Base-by-base conservation (phyloP, 768 basidiomycete genomes). In the Termitomyces sp. region DNA sequence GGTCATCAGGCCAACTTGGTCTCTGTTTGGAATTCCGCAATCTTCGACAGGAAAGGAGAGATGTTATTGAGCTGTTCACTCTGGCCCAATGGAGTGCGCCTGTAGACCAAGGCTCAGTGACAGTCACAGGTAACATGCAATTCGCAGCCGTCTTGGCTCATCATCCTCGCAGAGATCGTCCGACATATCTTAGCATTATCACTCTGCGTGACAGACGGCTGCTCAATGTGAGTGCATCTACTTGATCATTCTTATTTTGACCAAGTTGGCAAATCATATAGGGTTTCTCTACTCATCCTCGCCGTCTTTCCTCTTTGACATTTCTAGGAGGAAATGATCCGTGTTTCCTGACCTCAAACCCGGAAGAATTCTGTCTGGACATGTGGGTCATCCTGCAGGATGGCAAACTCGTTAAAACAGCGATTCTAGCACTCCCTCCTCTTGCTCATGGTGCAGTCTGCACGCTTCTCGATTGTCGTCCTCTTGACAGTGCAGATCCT, bases 401-500 rank as follows among this genome's bases (percentile, higher is more conserved):
- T 36, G 23, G 43, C 6, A 43, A 46, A 20, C 16, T 58, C 44
- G 16, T 46, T 26, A 51, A 58, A 28, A 58, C n/a, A 30, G 41
- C 57, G 16, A 38, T 40, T 33, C n/a, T 58, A 30, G 50, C 13
- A n/a, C 57, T 53, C 40, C 57, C 57, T 47, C 43, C 41, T 46
- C 57, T 58, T 30, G 28, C 48, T 12, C 40, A 16, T 30, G 38
- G 36, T 40, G n/a, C 28, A 28, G 26, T 26, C 46, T 57, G 56
- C 38, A 47, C 28, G 49, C 30, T 48, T 8, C 56, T 50, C 18
- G 30, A 57, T 41, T 50, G 54, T 16, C 38, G 35, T 20, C 54
- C 54, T 46, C 54, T 55, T 46, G 54, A 55, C 4, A 44, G 56
- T 18, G 49, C 38, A 23, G 56, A 57, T 13, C 56, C 56, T 26